Base-by-base conservation (phyloP, 768 basidiomycete species). In the Russula compacta region DNA sequence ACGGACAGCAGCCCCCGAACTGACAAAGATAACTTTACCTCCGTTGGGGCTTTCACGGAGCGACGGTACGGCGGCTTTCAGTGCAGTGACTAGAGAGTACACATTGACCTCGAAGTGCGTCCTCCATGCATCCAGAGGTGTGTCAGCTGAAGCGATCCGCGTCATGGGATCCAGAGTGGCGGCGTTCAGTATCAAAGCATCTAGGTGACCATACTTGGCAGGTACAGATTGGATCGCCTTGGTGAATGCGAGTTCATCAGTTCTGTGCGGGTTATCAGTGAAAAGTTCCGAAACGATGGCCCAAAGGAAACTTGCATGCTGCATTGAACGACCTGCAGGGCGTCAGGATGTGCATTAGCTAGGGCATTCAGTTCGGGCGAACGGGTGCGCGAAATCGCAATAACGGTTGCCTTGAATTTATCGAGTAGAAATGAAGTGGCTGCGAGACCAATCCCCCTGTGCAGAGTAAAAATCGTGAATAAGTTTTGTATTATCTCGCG, bases 171-270 rank as follows among this genome's bases (percentile, higher is more conserved):
- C 83, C 24, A 94, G 72, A 0, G 79, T 81, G 4, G 81, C 94
- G n/a, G 93, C 94, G 66, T 93, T 97, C 54, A 98, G 77, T 61
- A 95, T 73, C 60, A 97, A 74, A 29, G 81, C 86, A 70, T 95
- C 92, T 59, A 95, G 76, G 48, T 77, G 75, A 24, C 83, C 78
- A 70, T 82, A 90, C 50, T 69, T 81, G 60, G 78, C 75, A 46
- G 76, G 69, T 12, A 81, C 85, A 24, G 72, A 73, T 33, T 71
- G 60, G 60, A 95, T 81, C 15, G 84, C 86, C n/a, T 72, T 66
- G n/a, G 73, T 72, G 64, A 87, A 72, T 6, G 78, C 79, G 17
- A 73, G 60, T 65, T 83, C 79, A 62, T 88, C 77, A 47, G 87
- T 74, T 58, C 91, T 92, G 72, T 19, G 46, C 53, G 19, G 15